These are phyloP conservation scores for Lathyrus sativus DNA, from an alignment of 306 rosid species.

Conservation along the genomic window DNA sequence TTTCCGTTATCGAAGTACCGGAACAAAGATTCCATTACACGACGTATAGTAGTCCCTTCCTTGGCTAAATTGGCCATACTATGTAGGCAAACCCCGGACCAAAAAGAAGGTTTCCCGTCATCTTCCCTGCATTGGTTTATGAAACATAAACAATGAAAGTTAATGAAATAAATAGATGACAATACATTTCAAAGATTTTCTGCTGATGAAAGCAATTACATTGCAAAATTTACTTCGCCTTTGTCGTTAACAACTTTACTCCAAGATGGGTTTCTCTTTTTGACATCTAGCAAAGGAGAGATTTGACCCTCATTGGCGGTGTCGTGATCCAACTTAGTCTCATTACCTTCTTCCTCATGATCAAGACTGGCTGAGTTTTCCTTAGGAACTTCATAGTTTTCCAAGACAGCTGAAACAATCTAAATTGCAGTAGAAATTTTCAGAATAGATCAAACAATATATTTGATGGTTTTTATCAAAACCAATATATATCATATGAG, in stretches of 20 bases:
- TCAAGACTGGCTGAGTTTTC: conserved; percentile 36
- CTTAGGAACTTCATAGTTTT: conserved; percentile 66
- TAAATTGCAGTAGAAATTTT: conserved; percentile 40
- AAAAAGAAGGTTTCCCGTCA: conserved; percentile 71
- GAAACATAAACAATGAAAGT: conserved; percentile 34
- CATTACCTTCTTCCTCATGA: conserved; percentile 46
- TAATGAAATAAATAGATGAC: conserved; percentile 31
- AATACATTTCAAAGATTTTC: conserved; percentile 28
- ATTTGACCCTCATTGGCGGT: conserved; percentile 48
- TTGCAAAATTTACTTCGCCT: conserved; percentile 62
- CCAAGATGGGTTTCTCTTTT: conserved; percentile 63
- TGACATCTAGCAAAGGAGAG: conserved; percentile 55
- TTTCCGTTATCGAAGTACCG: conserved; percentile 75
- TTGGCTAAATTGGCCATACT: conserved; percentile 91
- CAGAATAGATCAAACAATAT: conserved; percentile 29
- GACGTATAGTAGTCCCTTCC: conserved; percentile 89
- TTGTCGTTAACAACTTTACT: conserved; percentile 55
- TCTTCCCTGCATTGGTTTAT: conserved; percentile 67
- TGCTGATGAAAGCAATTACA: conserved; percentile 52
- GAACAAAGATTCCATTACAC: conserved; percentile 86
- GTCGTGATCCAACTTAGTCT: conserved; percentile 59
- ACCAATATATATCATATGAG: conserved; percentile 11
- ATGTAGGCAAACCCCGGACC: conserved; percentile 91
- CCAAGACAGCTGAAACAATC: conserved; percentile 89
- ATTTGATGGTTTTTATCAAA: conserved; percentile 25